These are phyloP conservation scores for Brachypodium distachyon DNA, from an alignment of 202 grass and related monocot species.

Conservation along the genomic window DNA sequence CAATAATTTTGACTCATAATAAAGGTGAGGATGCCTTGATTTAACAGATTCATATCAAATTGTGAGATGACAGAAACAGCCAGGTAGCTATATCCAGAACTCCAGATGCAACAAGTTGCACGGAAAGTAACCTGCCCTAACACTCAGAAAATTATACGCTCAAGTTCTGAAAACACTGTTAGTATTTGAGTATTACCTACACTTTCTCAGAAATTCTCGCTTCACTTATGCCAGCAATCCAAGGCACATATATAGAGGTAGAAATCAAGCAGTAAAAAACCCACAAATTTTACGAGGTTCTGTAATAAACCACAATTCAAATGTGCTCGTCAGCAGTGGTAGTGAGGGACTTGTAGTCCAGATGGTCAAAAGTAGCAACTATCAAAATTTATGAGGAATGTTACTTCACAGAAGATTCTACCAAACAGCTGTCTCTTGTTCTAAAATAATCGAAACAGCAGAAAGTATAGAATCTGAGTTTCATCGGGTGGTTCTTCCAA, in stretches of 20 bases:
- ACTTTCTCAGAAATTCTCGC: not conserved
- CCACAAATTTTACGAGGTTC: not conserved
- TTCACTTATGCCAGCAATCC: slow-evolving; percentile 19
- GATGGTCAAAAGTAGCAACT: too few relatives aligned
- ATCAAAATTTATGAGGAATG: not conserved
- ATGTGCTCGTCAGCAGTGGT: too few relatives aligned
- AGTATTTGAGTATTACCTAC: not conserved
- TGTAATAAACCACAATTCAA: not conserved
- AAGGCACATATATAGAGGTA: not conserved
- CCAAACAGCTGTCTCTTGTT: not conserved
- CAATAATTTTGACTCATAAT: slow-evolving; percentile 95
- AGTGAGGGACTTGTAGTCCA: too few relatives aligned
- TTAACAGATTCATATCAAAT: slow-evolving; percentile 81
- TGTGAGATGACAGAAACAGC: slow-evolving; percentile 12
- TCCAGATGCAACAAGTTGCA: slow-evolving; percentile 11
- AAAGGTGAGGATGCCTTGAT: slow-evolving; percentile 95
- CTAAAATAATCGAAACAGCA: not conserved
- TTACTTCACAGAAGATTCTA: not conserved
- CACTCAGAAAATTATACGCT: slow-evolving; percentile 1
- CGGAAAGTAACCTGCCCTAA: not conserved
- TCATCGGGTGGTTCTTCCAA: too few relatives aligned
- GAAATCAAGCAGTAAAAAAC: not conserved
- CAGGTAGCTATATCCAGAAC: not conserved
- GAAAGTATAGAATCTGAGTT: not conserved
- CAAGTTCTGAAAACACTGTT: not conserved